A percentile compares a stretch with the other conserved stretches of the same genome.
phyloP scores from a whole-genome alignment of 306 rosid genomes.

The Luffa acutangula region DNA sequence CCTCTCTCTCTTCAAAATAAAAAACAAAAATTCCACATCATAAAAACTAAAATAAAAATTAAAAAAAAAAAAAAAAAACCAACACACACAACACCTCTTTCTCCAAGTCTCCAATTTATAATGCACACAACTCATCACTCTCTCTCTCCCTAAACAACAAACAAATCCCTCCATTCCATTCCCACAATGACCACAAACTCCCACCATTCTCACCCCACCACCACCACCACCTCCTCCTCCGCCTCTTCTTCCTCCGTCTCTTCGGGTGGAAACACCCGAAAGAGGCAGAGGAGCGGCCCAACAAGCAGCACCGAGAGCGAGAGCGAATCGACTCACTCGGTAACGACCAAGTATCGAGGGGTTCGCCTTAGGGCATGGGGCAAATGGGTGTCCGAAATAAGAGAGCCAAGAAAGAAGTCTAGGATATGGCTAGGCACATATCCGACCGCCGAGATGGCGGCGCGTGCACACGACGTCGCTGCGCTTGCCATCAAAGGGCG shows the following conservation, averaged over 20 bases:
- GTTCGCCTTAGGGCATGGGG: slow-evolving; percentile 10
- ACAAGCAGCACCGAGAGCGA: neutral
- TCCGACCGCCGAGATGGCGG: slow-evolving; percentile 12
- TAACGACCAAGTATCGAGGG: neutral
- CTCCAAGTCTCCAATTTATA: neutral
- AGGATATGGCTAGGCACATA: slow-evolving; percentile 14
- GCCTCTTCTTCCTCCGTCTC: slow-evolving; percentile 7
- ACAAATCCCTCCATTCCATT: neutral
- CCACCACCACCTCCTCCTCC: slow-evolving; percentile 19
- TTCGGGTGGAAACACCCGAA: neutral
- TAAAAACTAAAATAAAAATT: neutral
- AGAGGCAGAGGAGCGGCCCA: neutral
- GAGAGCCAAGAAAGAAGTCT: slow-evolving; percentile 16
- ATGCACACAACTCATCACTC: neutral
- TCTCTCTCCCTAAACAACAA: neutral
- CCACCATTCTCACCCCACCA: neutral
- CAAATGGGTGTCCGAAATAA: slow-evolving; percentile 14
- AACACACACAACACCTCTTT: neutral
- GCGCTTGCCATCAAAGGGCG: slow-evolving; percentile 12
- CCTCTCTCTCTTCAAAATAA: neutral
- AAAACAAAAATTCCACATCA: neutral
- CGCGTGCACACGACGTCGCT: slow-evolving; percentile 10
- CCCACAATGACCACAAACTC: neutral
- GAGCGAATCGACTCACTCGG: neutral
- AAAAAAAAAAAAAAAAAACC: neutral